Conservation (phyloP, 2,329 filamentous ascomycete species). For the Acephala macrosclerotiorum region DNA sequence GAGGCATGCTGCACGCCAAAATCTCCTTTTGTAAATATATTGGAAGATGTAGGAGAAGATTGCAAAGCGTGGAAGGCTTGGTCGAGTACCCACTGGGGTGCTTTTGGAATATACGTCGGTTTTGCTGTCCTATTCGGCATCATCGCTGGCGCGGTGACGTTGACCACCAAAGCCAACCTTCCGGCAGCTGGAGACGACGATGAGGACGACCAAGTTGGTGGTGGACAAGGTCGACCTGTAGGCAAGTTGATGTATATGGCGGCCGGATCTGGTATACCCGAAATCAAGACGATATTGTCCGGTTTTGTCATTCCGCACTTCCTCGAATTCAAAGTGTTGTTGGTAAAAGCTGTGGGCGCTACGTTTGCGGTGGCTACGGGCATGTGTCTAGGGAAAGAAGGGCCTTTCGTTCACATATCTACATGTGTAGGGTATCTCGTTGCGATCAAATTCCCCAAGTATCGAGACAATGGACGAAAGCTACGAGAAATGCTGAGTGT, state of each 20-base stretch:
- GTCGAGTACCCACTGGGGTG: conserved; percentile 45
- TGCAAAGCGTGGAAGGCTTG: conserved; percentile 38
- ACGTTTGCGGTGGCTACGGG: conserved; percentile 65
- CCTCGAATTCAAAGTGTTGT: conserved; percentile 60
- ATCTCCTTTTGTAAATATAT: conserved; percentile 17
- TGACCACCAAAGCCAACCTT: conserved; percentile 57
- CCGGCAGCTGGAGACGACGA: conserved; percentile 47
- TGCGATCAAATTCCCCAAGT: conserved; percentile 60
- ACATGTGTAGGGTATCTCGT: conserved; percentile 64
- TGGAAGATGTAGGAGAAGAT: conserved; percentile 37
- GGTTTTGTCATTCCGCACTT: conserved; percentile 67
- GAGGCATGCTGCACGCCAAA: conserved; percentile 56
- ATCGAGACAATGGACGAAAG: conserved; percentile 62
- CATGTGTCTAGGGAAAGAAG: conserved; percentile 68
- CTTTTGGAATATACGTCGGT: conserved; percentile 56
- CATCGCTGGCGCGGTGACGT: conserved; percentile 55
- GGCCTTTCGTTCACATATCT: conserved; percentile 67
- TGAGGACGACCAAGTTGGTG: conserved; percentile 14
- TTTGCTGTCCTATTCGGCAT: conserved; percentile 58
- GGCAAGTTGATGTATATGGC: conserved; percentile 66
- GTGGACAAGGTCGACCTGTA: conserved; percentile 28
- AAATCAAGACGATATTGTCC: conserved; percentile 67
- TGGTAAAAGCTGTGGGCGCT: conserved; percentile 64
- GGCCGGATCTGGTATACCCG: conserved; percentile 64
- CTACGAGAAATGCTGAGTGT: conserved; percentile 65